Evolutionary conservation across 108 stramenopile species (phyloP), one percentile per base, ranked within the genome.

Genomic region (Pseudonitzschia pungens): DNA sequence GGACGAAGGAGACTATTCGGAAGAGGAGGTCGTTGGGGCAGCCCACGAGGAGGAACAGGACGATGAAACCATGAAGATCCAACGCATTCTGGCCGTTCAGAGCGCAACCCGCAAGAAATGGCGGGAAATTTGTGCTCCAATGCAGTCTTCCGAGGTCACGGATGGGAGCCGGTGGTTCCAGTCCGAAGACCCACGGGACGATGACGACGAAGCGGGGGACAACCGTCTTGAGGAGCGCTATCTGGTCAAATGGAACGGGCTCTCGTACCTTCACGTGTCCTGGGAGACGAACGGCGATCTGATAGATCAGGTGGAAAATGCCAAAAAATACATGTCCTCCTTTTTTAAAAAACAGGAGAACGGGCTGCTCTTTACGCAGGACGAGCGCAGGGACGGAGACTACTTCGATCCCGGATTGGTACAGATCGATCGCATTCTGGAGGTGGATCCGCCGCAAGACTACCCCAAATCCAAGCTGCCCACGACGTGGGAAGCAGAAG

Each of bases 331-430:
- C 54, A 59, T 93, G 64, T 80, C 75, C 22, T 89, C 87, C 21
- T 93, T 93, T 68, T 95, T 95, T 69, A 82, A 80, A 29, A 92
- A 92, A 70, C 74, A 77, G 53, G 53, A 62, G 21, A 66, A 82
- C 52, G 94, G 94, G n/a, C 56, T 86, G 4, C 76, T 95, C 40
- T 87, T 89, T 65, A 69, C 75, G 12, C 72, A 84, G 2, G 92
- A 95, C 69, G 91, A 95, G 73, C 86, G 94, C 32, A 86, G 87
- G 71, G 95, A 96, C 81, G 95, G 95, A 33, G 94, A 94, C 57
- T 94, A 92, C 68, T 94, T 94, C 76, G 93, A 94, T 72, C 93
- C 93, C 9, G 86, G 84, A 1, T 90, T 79, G 74, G 58, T 80
- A 5, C 78, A 90, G 58, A 84, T 96, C 55, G 95, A 90, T n/a